Percentiles rank a stretch among this genome's conserved stretches.
These are phyloP conservation scores for Lecanicillium sp. DNA, from an alignment of 2,329 filamentous ascomycete genomes.

Conservation along the genomic window DNA sequence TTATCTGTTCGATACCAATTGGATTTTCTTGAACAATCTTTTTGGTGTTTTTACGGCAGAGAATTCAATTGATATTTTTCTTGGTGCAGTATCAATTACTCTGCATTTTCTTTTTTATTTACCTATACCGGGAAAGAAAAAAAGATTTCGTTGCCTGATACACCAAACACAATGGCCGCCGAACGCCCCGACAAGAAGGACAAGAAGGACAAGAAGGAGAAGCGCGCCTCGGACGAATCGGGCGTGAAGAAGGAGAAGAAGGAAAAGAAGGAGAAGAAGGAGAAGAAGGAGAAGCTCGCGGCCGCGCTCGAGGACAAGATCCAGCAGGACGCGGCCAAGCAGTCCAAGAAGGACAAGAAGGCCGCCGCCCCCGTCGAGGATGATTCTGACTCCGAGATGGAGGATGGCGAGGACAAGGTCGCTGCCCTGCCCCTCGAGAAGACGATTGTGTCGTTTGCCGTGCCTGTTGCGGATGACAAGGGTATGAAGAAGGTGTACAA, in stretches of 20 bases:
- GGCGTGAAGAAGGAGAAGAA: slow-evolving; percentile 52
- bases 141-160: background rate
- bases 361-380: slow-evolving; percentile 34
- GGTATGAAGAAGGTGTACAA: slow-evolving; percentile 56
- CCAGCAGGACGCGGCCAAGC: slow-evolving; percentile 42
- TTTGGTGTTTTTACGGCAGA: too few relatives aligned
- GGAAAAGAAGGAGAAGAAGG: slow-evolving; percentile 62
- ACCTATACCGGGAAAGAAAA: background rate
- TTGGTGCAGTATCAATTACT: background rate
- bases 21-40: too few relatives aligned
- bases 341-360: slow-evolving; percentile 22
- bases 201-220: slow-evolving; percentile 58
- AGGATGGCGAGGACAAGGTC: slow-evolving; percentile 28
- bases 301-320: slow-evolving; percentile 61
- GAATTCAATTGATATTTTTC: too few relatives aligned
- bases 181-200: slow-evolving; percentile 46
- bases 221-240: slow-evolving; percentile 49
- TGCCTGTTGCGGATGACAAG: slow-evolving; percentile 76
- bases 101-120: slow-evolving; percentile 5
- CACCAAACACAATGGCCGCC: slow-evolving; percentile 36
- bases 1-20: too few relatives aligned
- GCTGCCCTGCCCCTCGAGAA: slow-evolving; percentile 37
- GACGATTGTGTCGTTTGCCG: slow-evolving; percentile 76
- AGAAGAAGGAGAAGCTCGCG: slow-evolving; percentile 66
- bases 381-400: slow-evolving; percentile 40